Evolutionary conservation across 1,139 yeast species (phyloP), one percentile per base, ranked within the genome.

Genomic region (Zygoascus sp.): DNA sequence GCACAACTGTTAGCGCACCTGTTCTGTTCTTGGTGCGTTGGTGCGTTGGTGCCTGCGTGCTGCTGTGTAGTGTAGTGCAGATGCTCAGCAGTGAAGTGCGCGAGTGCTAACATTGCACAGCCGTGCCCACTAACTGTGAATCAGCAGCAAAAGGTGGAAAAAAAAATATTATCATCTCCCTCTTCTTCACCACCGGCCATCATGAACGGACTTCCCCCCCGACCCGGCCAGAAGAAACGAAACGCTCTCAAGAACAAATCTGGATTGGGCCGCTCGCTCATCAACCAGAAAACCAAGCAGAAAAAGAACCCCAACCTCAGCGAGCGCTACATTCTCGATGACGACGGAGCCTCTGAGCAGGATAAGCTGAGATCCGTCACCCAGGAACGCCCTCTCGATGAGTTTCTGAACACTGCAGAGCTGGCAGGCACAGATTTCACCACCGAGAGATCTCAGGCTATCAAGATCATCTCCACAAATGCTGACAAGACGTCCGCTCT

Each of bases 361-460:
- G 95, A 86, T 46, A 88, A 89, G 59, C 70, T 92, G 59, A 77
- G 94, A 63, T 88, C 97, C 1, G 95, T 92, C 21, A 92, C 98
- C 0, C 97, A 94, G 60, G 97, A 94, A 65, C 80, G 86, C 57
- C 83, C 97, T 0, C 70, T 94, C 55, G 98, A 94, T 66, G 98
- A 92, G 68, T 90, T 94, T 66, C 76, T 94, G 61, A 84, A 81
- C 61, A 90, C 97, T 9, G 98, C 98, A 0, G 95, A 87, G 64
- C 75, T 94, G 54, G 97, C 97, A 1, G 96, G 89, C 62, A 89
- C 94, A 16, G 98, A 92, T 70, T 92, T 94, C 67, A 82, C 96
- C 5, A 96, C 98, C 2, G 97, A 90, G 56, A 81, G 84, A 60
- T 77, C 81, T 49, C 81, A 84, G 46, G 88, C 84, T 59, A 92